Percentiles rank a stretch among this genome's conserved stretches.
Conservation (phyloP, 345 rosid genomes). For the Turnera subulata region DNA sequence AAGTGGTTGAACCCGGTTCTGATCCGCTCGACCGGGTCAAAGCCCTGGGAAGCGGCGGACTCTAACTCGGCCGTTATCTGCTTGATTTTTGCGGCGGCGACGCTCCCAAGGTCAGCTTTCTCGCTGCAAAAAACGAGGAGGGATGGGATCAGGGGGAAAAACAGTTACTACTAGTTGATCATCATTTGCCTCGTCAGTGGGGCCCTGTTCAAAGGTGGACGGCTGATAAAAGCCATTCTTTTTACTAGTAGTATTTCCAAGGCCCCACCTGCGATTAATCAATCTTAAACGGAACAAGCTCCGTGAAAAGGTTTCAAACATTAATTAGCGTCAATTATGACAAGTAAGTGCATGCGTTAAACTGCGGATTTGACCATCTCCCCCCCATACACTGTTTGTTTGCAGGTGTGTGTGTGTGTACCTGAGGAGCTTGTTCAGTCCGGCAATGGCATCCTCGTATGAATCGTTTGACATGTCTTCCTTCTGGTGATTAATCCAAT, state of each 20-base stretch:
- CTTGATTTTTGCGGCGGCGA: constrained; percentile 81
- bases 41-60: constrained; percentile 34
- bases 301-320: not conserved
- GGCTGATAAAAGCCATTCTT: not conserved
- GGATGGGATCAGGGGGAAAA: not conserved
- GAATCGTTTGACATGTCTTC: constrained; percentile 53
- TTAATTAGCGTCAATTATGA: too few species aligned
- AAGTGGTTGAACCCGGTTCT: constrained; percentile 71
- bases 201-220: not conserved
- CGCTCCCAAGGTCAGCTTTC: constrained; percentile 52
- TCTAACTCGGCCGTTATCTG: constrained; percentile 71
- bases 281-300: not conserved
- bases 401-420: constrained; percentile 13
- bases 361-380: too few species aligned
- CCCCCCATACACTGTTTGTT: too few species aligned
- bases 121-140: constrained; percentile 38
- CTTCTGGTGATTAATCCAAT: constrained; percentile 9
- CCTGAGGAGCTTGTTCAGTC: constrained; percentile 79
- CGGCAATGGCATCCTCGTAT: constrained; percentile 77
- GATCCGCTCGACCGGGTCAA: constrained; percentile 54
- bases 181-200: not conserved
- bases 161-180: too few species aligned
- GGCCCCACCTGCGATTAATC: not conserved
- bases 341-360: not conserved
- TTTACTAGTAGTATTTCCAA: too few species aligned